Base-by-base conservation (phyloP, 441 rosid genomes). In the Syzygium malaccense region DNA sequence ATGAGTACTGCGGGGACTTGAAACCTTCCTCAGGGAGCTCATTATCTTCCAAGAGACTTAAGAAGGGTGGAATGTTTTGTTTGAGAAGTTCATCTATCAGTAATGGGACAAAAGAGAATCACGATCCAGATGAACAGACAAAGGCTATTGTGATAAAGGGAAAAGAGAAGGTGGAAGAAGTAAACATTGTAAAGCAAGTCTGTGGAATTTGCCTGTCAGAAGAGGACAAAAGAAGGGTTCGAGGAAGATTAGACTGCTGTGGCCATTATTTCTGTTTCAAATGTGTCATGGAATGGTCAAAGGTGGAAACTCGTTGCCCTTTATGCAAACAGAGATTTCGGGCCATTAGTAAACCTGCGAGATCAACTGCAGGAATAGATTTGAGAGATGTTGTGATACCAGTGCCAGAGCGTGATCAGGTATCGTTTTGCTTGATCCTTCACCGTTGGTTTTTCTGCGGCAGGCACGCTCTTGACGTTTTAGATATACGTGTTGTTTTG, bases 301-400 rank as follows among this genome's bases (percentile, higher is more conserved):
- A 96, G 91, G 98, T 98, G 87, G 99, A 98, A 93, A 96, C 99
- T 80, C 99, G 99, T 86, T 98, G 99, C 89, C 99, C 99, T n/a
- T 87, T 95, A 88, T 98, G 99, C 95, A 98, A 98, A 92, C 98
- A 96, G 92, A 95, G 99, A 92, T 97, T 98, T 88, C 91, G 89
- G 87, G 94, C 99, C 55, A 96, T 98, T 89, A 96, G 93, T 88
- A 97, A 98, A 92, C 95, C 95, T 28, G 95, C 98, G 79, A 96
- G 98, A 93, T 90, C 95, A 68, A 91, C 94, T 25, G 89, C 92
- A 26, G 98, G 96, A 87, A 93, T 95, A 71, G 98, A 96, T 93
- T 90, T 92, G 92, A 96, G 97, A 93, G 95, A 94, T 91, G 93
- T 92, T 89, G 98, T 96, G 92, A 91, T 95, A 71, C 90, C 90